Base-by-base conservation (phyloP, 352 stramenopile species). In the Globisporangium heterothallicum region DNA sequence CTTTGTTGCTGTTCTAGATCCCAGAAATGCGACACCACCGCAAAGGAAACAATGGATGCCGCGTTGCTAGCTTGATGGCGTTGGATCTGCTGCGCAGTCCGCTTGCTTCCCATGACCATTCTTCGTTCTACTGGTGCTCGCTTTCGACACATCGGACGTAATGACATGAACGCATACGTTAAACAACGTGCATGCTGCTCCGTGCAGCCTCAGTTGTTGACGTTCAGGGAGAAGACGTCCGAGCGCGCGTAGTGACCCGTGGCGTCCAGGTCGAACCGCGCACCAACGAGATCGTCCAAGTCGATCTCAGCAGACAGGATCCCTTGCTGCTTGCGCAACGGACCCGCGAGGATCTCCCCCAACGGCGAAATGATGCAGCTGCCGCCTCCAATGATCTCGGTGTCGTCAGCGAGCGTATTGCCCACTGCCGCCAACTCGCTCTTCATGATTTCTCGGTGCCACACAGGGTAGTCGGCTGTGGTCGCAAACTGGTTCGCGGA, bases 401-500 rank as follows among this genome's bases (percentile, higher is more conserved):
- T 43, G 41, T 66, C 58, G 21, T 58, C 50, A 18, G 46, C 10
- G 9, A 58, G 45, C 9, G 34, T 19, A n/a, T 34, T 44, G 9
- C n/a, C 19, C 3, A 19, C 0, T 3, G 47, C 18, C 21, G 25
- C 19, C 9, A 63, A 43, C 3, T 19, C 26, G 8, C 41, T 34
- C 4, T 30, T 26, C 42, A 64, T 58, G 34, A 52, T 41, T n/a
- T 42, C 43, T 18, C 40, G 57, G 47, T 66, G 53, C 58, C 58
- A 66, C 21, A 30, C 18, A 2, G 58, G 58, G 29, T 51, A 66
- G 53, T 66, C 58, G 4, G 35, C 51, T 1, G 42, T 49, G 2
- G 58, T 66, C 21, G 58, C 58, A 22, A 62, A 62, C 53, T 66
- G 58, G 58, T 66, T 66, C n/a, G 58, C 58, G 22, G 58, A 66